Evolutionary conservation across 2,329 filamentous ascomycete genomes (phyloP), one percentile per base, ranked within the genome.

Genomic region (Colletotrichum eremochloae): DNA sequence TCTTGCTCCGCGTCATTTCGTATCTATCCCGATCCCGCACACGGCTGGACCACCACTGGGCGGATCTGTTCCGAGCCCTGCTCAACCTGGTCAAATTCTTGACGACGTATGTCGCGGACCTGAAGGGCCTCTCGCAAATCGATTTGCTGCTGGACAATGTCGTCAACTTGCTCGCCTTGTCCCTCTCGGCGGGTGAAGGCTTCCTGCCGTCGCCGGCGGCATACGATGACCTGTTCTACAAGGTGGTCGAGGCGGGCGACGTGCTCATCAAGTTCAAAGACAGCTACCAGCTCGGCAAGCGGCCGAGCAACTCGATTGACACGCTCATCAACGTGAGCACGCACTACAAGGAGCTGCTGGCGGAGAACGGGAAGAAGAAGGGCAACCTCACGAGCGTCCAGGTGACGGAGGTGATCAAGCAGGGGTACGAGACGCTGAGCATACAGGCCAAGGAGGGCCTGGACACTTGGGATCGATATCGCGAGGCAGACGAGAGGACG

Each of bases 161-260:
- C 1, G 92, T 96, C 63, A 95, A 96, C 78, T 85, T 98, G 7
- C 86, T 98, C 50, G 94, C 94, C 1, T 88, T 98, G 50, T 93
- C 94, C 2, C 86, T 99, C 9, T 96, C 94, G 1, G 90, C 91
- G 2, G 96, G 96, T 8, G 96, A 98, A 80, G 91, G 93, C 2
- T 98, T 99, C 82, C 87, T 99, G 9, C 96, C 96, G 0, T 94
- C 93, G 40, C 92, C 95, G 0, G 89, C 93, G 24, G 92, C 94
- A 1, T 98, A 98, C 81, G 96, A 99, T 77, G 96, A 99, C 78
- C 87, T 99, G 0, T 98, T 99, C 84, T 99, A 99, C 89, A 99
- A 99, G 83, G 89, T 98, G 2, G 95, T 98, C 36, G 96, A 99
- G 82, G 93, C 92, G 2, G 94, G 95, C 14, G 94, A 97, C 61